These are phyloP conservation scores for Hyphodiscus sp. DNA, from an alignment of 2,329 filamentous ascomycete genomes.

Conservation along the genomic window DNA sequence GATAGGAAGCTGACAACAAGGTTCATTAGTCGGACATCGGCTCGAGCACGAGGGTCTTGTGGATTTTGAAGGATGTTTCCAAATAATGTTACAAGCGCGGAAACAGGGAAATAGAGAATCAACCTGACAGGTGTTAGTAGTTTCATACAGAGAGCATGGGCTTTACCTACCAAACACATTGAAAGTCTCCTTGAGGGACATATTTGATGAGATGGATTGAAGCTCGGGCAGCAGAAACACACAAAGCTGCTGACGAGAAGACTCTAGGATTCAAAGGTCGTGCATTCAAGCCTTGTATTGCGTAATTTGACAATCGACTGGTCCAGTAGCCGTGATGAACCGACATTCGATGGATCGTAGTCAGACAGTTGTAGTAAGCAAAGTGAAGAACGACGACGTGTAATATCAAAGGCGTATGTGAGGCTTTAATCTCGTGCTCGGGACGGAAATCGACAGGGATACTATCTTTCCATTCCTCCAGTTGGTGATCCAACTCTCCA, in stretches of 20 bases:
- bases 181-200: constrained; percentile 89
- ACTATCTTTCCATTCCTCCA: constrained; percentile 94
- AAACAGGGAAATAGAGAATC: constrained; percentile 93
- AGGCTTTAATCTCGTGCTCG: constrained; percentile 90
- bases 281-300: constrained; percentile 88
- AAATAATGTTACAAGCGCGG: constrained; percentile 88
- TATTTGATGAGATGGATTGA: constrained; percentile 94
- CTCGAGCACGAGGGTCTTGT: constrained; percentile 77
- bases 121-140: constrained; percentile 49
- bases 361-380: constrained; percentile 95
- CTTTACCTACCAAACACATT: constrained; percentile 79
- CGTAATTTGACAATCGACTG: constrained; percentile 86
- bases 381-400: constrained; percentile 94
- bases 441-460: constrained; percentile 97
- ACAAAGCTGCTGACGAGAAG: constrained; percentile 88
- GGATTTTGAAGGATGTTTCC: constrained; percentile 96
- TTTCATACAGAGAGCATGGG: not conserved
- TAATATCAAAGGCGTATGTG: constrained; percentile 86
- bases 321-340: constrained; percentile 99
- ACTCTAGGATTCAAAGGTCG: constrained; percentile 87
- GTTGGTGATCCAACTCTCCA: constrained; percentile 79
- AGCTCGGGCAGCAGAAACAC: constrained; percentile 84
- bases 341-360: constrained; percentile 97
- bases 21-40: constrained; percentile 86
- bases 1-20: constrained; percentile 88